A percentile compares a stretch with the other conserved stretches of the same genome.
These are phyloP conservation scores for Saccharomycopsis babjevae DNA, from an alignment of 805 yeast species.

Conservation along the genomic window DNA sequence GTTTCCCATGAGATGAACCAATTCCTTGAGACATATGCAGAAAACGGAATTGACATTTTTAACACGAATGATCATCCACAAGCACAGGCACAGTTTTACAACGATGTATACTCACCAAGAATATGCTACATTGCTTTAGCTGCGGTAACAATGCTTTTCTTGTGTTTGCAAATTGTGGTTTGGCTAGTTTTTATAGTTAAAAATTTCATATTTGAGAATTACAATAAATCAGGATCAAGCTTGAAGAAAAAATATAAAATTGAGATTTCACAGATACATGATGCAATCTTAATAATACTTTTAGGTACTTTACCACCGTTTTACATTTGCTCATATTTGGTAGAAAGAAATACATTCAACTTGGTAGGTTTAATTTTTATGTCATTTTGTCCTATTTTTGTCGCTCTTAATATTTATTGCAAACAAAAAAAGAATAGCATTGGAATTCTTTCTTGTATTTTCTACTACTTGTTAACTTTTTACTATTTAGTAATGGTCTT, in stretches of 20 bases:
- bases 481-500: not conserved
- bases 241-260: constrained; percentile 1
- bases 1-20: not conserved
- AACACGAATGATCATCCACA: constrained; percentile 4
- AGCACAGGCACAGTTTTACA: constrained; percentile 1
- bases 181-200: constrained; percentile 13
- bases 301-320: constrained; percentile 11
- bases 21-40: constrained; percentile 1
- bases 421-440: not conserved
- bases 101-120: not conserved
- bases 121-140: not conserved
- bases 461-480: not conserved
- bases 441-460: not conserved
- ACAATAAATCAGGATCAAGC: constrained; percentile 13
- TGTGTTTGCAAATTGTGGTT: constrained; percentile 6
- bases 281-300: constrained; percentile 7
- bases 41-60: constrained; percentile 11
- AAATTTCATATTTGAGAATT: constrained; percentile 15
- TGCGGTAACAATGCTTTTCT: not conserved
- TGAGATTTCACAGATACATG: constrained; percentile 3
- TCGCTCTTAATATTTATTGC: not conserved
- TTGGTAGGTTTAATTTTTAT: constrained; percentile 5
- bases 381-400: not conserved
- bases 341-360: not conserved
- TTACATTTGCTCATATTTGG: constrained; percentile 7